A percentile compares a stretch with the other conserved stretches of the same genome.
Evolutionary conservation across 192 early-diverging fungal species (phyloP).

Genomic region (Rhizophagus clarus): DNA sequence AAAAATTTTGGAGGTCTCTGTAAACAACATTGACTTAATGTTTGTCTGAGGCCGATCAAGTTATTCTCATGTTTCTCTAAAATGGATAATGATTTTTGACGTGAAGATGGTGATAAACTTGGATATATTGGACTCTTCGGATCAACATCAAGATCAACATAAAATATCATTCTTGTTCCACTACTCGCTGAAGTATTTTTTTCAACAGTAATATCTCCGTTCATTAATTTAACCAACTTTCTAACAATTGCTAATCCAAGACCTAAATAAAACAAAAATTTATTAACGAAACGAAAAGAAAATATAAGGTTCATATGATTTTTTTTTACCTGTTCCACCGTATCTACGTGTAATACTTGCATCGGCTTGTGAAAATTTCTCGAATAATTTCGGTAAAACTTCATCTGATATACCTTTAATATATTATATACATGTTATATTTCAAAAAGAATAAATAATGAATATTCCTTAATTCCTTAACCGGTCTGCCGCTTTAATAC

Average conservation of each 20-base stretch:
- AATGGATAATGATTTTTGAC: not conserved
- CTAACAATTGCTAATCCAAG: constrained; percentile 46
- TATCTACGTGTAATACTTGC: constrained; percentile 47
- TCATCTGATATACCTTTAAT: constrained; percentile 22
- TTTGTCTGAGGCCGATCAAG: not conserved
- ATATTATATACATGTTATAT: no score
- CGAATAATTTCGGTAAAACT: constrained; percentile 37
- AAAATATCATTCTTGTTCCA: constrained; percentile 25
- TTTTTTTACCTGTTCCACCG: constrained; percentile 43
- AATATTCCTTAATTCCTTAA: no score
- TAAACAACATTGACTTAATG: not conserved
- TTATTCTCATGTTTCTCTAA: constrained; percentile 7
- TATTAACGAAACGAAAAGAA: no score
- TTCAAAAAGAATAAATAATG: not conserved
- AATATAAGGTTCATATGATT: no score
- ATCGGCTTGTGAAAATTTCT: constrained; percentile 50
- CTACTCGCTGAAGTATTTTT: not conserved
- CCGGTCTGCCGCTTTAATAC: not conserved
- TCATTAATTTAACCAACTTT: constrained; percentile 43
- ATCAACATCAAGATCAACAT: constrained; percentile 4
- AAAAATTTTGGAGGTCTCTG: not conserved
- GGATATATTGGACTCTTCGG: constrained; percentile 4
- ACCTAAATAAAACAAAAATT: not conserved
- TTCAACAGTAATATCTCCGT: constrained; percentile 39
- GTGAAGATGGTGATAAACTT: not conserved